Base-by-base conservation (phyloP, 1,284 basidiomycete genomes). In the Sporisorium exsertum region DNA sequence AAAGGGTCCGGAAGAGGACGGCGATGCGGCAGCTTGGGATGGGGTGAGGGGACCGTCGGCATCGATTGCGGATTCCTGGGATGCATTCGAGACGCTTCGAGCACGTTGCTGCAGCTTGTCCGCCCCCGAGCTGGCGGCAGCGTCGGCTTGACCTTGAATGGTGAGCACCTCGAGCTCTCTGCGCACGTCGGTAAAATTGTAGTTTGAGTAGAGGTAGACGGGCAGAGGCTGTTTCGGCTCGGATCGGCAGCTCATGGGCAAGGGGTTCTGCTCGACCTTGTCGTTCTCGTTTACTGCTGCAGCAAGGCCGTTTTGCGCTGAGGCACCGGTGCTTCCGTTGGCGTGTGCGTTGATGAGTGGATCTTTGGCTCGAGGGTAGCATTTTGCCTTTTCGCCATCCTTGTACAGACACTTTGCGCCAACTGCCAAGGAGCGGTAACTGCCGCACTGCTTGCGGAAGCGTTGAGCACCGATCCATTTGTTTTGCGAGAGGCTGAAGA, bases 181-280 rank as follows among this genome's bases (percentile, higher is more conserved):
- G 49, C 80, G 75, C 33, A 83, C 81, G 47, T 83, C 79, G 50
- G 80, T 80, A 49, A 83, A 83, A 56, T 82, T 82, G 75, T 81
- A 82, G 47, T 83, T 83, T 13, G 81, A 80, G 62, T 83, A 83
- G 20, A 83, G 65, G 46, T 72, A 81, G 33, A 82, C 55, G 8
- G 81, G 81, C 56, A 76, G 33, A 0, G 71, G n/a, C 24, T 64
- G 56, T 8, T 55, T 37, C 3, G 60, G 42, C 42, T 58, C 46
- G 13, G 66, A 46, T 9, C 43, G 42, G 20, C 46, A 53, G 61
- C 77, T 81, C 72, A 73, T 76, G 1, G 77, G 74, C 12, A 81
- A 64, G 0, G 67, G 62, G 29, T 75, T 72, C 35, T 72, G 70
- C 66, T 77, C 70, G 37, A 77, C 74, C 53, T 56, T 59, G 45